Base-by-base conservation (phyloP, 495 filamentous ascomycete genomes). In the Pyrenula aspistea region DNA sequence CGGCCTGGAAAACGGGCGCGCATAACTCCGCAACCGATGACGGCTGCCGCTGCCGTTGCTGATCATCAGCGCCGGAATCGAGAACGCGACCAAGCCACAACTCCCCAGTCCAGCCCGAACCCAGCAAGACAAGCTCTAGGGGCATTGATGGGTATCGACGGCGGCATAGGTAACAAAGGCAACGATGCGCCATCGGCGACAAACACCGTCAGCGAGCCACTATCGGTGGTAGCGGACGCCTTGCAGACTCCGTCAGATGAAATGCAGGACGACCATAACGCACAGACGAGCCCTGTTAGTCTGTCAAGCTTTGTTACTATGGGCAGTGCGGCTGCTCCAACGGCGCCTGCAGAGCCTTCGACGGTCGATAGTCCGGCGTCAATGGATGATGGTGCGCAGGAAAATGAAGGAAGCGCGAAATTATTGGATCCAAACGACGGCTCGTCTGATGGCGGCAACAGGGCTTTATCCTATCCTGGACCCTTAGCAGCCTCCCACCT, bases 401-500 rank as follows among this genome's bases (percentile, higher is more conserved):
- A 65, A n/a, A 58, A 61, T 24, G 63, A 63, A 11, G 54, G 57
- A n/a, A 56, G 42, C 23, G 51, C 54, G 48, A 24, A 52, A 24
- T 10, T 21, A 24, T 20, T 24, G 10, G n/a, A 20, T 52, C 50
- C n/a, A 8, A 8, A 19, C 50, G 19, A 20, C 19, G n/a, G 19
- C 19, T 52, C 50, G 8, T 10, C 50, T 20, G 74, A 76, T 20
- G 76, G 76, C 49, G 62, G 63, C 48, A 77, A 76, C 54, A 79
- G 78, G 55, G 69, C 77, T 3, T 77, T 78, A 49, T 80, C 77
- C 2, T 80, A 76, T 59, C 77, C 77, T 20, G 73, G 77, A 67
- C 77, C 74, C 21, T 53, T 67, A 20, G 31, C 62, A 59, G 67
- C 72, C 21, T 66, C 65, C 12, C 65, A 71, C 24, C 63, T 73